These are phyloP conservation scores for Rickenella mellea DNA, from an alignment of 768 basidiomycete species.

Conservation along the genomic window DNA sequence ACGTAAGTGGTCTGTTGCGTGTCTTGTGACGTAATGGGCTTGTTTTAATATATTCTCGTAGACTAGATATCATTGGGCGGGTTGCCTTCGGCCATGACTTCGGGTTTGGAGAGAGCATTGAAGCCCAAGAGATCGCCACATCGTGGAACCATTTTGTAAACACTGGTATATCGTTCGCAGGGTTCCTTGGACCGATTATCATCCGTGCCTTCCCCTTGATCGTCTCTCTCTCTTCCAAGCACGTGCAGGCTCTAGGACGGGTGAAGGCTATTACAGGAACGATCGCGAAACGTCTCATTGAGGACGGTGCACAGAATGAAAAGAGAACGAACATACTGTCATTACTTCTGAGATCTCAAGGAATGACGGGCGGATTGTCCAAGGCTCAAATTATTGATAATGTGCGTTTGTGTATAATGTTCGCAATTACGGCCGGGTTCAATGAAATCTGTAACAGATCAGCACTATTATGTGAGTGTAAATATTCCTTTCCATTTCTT, in stretches of 20 bases:
- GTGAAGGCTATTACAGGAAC: slow-evolving; percentile 16
- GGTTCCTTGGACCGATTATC: slow-evolving; percentile 20
- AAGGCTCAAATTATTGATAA: slow-evolving; percentile 15
- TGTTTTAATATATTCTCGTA: slow-evolving; percentile 5
- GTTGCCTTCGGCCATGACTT: slow-evolving; percentile 1
- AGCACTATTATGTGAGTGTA: slow-evolving; percentile 23
- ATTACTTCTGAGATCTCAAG: slow-evolving; percentile 13
- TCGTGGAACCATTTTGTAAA: slow-evolving; percentile 16
- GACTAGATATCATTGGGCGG: slow-evolving; percentile 20
- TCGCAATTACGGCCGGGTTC: too few species aligned
- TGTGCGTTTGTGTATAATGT: too few species aligned
- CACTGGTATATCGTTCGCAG: slow-evolving; percentile 11
- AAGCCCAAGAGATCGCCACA: slow-evolving; percentile 16
- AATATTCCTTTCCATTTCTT: too few species aligned
- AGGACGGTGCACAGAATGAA: slow-evolving; percentile 8
- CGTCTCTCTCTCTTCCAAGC: slow-evolving; percentile 13
- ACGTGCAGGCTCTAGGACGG: slow-evolving; percentile 17
- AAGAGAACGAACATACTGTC: slow-evolving; percentile 18
- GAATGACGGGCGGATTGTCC: slow-evolving; percentile 5
- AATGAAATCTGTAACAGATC: slow-evolving; percentile 19
- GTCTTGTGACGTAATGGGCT: too few species aligned
- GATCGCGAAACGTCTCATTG: slow-evolving; percentile 16
- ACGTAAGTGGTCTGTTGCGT: slow-evolving; percentile 9
- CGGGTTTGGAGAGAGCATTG: slow-evolving; percentile 7
- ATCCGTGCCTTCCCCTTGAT: slow-evolving; percentile 20